Percentiles rank a stretch among this genome's conserved stretches.
phyloP scores from a whole-genome alignment of 2,329 filamentous ascomycete genomes.

The Pseudogymnoascus sp. region DNA sequence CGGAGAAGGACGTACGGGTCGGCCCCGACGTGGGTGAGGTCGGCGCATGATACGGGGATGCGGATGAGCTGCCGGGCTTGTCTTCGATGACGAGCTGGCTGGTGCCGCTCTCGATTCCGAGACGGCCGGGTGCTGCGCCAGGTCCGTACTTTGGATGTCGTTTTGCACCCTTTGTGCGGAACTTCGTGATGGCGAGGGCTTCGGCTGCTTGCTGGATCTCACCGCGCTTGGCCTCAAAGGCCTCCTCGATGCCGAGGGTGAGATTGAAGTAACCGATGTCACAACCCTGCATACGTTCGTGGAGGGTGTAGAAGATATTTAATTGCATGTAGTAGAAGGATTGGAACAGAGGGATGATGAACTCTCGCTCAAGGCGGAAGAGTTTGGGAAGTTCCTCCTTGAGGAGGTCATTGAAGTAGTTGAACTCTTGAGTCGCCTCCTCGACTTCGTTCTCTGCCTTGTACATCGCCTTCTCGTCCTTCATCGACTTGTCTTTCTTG shows the following conservation, averaged over 20 bases:
- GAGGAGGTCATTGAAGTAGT: conserved; percentile 94
- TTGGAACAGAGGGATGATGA: conserved; percentile 94
- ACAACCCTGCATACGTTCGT: conserved; percentile 94
- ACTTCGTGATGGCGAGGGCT: conserved; percentile 74
- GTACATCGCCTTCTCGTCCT: conserved; percentile 96
- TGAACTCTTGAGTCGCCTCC: conserved; percentile 86
- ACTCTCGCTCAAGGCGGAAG: conserved; percentile 81
- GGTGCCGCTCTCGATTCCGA: conserved; percentile 18
- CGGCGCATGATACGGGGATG: neutral
- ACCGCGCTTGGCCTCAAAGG: conserved; percentile 80
- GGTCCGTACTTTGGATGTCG: conserved; percentile 26
- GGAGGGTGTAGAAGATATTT: conserved; percentile 96
- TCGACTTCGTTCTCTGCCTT: conserved; percentile 90
- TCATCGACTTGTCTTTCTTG: conserved; percentile 91
- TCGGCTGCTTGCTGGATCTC: conserved; percentile 82
- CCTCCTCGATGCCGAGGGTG: conserved; percentile 80
- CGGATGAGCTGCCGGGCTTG: conserved; percentile 13
- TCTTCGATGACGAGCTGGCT: conserved; percentile 20
- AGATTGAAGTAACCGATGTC: conserved; percentile 98
- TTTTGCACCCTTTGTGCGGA: conserved; percentile 74
- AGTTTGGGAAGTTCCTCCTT: conserved; percentile 93
- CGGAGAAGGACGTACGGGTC: conserved; percentile 34
- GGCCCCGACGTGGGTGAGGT: neutral
- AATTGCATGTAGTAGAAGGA: conserved; percentile 99
- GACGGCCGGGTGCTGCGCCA: conserved; percentile 19